A percentile compares a stretch with the other conserved stretches of the same genome.
Evolutionary conservation across 768 basidiomycete species (phyloP).

Genomic region (Gymnopilus dilepis): DNA sequence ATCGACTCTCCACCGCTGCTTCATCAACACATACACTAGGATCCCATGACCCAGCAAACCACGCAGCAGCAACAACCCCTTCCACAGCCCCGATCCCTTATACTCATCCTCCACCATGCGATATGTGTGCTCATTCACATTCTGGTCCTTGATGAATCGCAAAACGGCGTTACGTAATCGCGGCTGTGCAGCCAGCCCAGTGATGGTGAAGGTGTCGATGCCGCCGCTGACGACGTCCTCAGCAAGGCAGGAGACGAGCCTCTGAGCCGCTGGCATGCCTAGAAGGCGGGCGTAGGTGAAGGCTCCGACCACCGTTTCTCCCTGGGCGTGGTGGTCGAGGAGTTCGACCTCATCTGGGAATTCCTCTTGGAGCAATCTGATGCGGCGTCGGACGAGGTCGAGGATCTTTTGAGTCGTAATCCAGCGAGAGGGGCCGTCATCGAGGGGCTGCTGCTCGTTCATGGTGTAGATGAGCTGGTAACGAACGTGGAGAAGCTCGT

Average conservation of each 20-base stretch:
- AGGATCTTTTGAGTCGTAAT: conserved; percentile 43
- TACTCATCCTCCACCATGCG: conserved; percentile 21
- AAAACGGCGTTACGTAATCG: conserved; percentile 7
- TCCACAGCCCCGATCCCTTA: conserved; percentile 33
- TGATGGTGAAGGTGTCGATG: conserved; percentile 17
- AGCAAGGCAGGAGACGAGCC: conserved; percentile 15
- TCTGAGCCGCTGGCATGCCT: conserved; percentile 11
- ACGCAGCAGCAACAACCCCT: conserved; percentile 45
- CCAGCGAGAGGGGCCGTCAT: conserved; percentile 52
- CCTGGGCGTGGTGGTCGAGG: background rate
- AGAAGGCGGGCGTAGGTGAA: conserved; percentile 24
- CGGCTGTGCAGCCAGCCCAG: conserved; percentile 12
- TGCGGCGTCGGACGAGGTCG: conserved; percentile 29
- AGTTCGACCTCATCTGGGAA: conserved; percentile 30
- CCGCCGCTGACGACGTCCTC: conserved; percentile 14
- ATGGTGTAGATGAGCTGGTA: conserved; percentile 57
- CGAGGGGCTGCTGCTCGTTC: conserved; percentile 41
- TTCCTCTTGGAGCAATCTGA: conserved; percentile 8
- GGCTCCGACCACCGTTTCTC: conserved; percentile 1
- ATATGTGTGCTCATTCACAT: background rate
- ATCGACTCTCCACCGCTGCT: conserved; percentile 55
- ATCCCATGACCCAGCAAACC: conserved; percentile 50
- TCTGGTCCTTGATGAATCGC: conserved; percentile 13
- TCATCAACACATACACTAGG: conserved; percentile 39
- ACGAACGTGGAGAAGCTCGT: conserved; percentile 50